Evolutionary conservation across 1,284 basidiomycete genomes (phyloP).

Genomic region (Earliella scabrosa): DNA sequence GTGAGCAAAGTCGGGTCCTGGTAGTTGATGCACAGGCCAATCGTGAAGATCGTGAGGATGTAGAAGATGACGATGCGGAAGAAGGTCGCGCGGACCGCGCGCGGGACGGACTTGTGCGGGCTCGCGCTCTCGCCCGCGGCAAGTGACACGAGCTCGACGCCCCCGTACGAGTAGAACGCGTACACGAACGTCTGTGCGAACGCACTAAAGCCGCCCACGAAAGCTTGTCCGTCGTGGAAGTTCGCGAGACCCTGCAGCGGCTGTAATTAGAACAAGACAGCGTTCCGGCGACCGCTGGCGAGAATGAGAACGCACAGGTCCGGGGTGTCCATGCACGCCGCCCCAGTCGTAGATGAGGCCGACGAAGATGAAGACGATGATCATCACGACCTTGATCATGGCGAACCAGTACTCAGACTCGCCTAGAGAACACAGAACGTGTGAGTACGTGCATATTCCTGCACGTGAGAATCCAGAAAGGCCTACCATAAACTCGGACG

Average conservation of each 20-base stretch:
- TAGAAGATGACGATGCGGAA: slow-evolving; percentile 70
- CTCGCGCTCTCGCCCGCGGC: slow-evolving; percentile 65
- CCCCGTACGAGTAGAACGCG: slow-evolving; percentile 74
- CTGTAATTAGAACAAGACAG: neutral
- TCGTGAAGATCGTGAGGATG: slow-evolving; percentile 56
- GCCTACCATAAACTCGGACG: slow-evolving; percentile 52
- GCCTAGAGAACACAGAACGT: slow-evolving; percentile 17
- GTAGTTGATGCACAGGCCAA: slow-evolving; percentile 60
- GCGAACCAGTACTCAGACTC: slow-evolving; percentile 40
- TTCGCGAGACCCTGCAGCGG: slow-evolving; percentile 51
- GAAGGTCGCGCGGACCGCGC: slow-evolving; percentile 73
- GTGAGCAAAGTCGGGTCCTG: slow-evolving; percentile 50
- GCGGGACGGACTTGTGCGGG: slow-evolving; percentile 65
- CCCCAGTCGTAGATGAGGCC: slow-evolving; percentile 56
- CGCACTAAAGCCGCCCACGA: slow-evolving; percentile 55
- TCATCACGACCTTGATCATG: slow-evolving; percentile 37
- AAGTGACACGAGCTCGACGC: slow-evolving; percentile 74
- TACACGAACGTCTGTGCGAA: slow-evolving; percentile 60
- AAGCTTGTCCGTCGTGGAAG: slow-evolving; percentile 54
- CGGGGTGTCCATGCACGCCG: slow-evolving; percentile 55
- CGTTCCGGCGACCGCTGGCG: neutral
- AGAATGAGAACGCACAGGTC: slow-evolving; percentile 41
- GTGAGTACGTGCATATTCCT: neutral
- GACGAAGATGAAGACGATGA: slow-evolving; percentile 37
- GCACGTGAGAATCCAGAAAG: neutral